Evolutionary conservation across 164 flowering plant species (phyloP).

Genomic region (Akebia trifoliata): DNA sequence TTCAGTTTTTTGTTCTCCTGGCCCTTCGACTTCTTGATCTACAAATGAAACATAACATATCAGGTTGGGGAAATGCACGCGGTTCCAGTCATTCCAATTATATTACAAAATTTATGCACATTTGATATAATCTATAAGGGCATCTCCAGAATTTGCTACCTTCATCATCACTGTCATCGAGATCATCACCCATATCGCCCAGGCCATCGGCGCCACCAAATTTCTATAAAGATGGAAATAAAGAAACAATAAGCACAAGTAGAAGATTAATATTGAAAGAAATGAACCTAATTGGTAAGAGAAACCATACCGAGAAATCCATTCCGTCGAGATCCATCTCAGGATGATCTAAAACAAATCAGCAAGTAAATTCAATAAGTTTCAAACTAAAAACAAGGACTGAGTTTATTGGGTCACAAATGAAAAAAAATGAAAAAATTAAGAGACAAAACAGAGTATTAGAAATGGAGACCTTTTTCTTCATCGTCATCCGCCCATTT

Average conservation of each 20-base stretch:
- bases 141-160: slow-evolving; percentile 47
- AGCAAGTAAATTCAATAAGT: slow-evolving; percentile 1
- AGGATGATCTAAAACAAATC: slow-evolving; percentile 33
- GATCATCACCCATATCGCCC: slow-evolving; percentile 32
- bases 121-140: too few relatives aligned
- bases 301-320: slow-evolving; percentile 79
- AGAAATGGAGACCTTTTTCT: slow-evolving; percentile 37
- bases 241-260: slow-evolving; percentile 1
- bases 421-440: not conserved
- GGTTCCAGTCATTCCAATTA: not conserved
- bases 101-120: too few relatives aligned
- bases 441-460: not conserved
- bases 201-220: slow-evolving; percentile 43
- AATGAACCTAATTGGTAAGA: not conserved
- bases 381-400: not conserved
- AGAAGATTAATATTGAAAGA: not conserved
- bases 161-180: slow-evolving; percentile 74
- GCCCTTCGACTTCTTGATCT: slow-evolving; percentile 39
- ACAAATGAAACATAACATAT: too few relatives aligned
- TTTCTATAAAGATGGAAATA: slow-evolving; percentile 32
- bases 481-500: slow-evolving; percentile 98
- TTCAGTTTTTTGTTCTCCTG: slow-evolving; percentile 23
- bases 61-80: too few relatives aligned
- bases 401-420: too few relatives aligned
- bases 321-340: slow-evolving; percentile 76